Conservation (phyloP, 495 filamentous ascomycete species). For the Lophiotrema nucula region DNA sequence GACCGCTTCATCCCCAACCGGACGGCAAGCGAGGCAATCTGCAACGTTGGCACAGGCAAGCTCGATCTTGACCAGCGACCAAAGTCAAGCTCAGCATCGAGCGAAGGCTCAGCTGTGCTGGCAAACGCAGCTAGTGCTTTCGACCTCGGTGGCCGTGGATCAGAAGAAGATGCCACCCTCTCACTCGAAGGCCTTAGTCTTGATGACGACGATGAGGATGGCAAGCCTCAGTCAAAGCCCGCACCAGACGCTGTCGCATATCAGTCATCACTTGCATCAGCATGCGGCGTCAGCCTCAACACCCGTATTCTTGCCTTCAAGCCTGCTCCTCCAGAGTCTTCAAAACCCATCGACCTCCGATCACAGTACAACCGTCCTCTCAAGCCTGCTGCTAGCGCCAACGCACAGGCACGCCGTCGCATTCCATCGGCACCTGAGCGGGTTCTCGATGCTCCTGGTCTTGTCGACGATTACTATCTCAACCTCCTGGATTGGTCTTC, state of each 20-base stretch:
- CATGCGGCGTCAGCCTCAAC: slow-evolving; percentile 89
- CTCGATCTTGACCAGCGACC: slow-evolving; percentile 62
- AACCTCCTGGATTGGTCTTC: slow-evolving; percentile 98
- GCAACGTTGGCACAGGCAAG: slow-evolving; percentile 78
- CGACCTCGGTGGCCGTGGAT: slow-evolving; percentile 59
- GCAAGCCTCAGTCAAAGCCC: slow-evolving; percentile 64
- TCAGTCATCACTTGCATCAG: slow-evolving; percentile 84
- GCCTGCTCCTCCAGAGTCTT: slow-evolving; percentile 92
- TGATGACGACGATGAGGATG: slow-evolving; percentile 59
- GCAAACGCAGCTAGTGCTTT: slow-evolving; percentile 61
- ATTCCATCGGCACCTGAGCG: slow-evolving; percentile 93
- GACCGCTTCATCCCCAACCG: slow-evolving; percentile 97
- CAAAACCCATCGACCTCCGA: slow-evolving; percentile 94
- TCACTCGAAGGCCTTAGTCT: slow-evolving; percentile 77
- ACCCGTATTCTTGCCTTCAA: slow-evolving; percentile 98
- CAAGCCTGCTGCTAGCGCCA: slow-evolving; percentile 66
- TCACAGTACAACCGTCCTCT: slow-evolving; percentile 97
- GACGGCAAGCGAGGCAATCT: slow-evolving; percentile 80
- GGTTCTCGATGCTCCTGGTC: slow-evolving; percentile 92
- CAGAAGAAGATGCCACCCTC: slow-evolving; percentile 73
- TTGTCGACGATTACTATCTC: slow-evolving; percentile 98
- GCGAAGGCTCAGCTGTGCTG: slow-evolving; percentile 66
- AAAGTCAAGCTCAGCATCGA: slow-evolving; percentile 60
- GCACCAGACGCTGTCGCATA: slow-evolving; percentile 87
- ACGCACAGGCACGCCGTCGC: slow-evolving; percentile 83